phyloP scores from a whole-genome alignment of 2,329 filamentous ascomycete species.

The Celoporthe dispersa region DNA sequence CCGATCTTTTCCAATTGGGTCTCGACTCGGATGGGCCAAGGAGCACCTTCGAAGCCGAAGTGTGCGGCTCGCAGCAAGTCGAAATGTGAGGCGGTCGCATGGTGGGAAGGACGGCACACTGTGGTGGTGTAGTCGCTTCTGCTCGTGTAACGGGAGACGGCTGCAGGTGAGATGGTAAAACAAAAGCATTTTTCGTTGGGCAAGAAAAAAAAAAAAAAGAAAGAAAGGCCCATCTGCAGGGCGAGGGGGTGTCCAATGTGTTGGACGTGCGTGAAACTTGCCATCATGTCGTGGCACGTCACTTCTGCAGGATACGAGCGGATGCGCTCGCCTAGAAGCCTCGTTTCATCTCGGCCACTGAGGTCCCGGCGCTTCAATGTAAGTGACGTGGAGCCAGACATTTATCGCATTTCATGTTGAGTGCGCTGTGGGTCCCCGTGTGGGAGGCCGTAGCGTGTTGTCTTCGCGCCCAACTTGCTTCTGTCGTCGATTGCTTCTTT shows the following conservation, averaged over 20 bases:
- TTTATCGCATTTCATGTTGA: background rate
- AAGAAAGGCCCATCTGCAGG: constrained; percentile 4
- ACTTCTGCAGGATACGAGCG: background rate
- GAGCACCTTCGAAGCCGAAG: constrained; percentile 9
- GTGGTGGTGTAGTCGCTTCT: background rate
- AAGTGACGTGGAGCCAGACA: background rate
- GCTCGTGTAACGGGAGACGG: background rate
- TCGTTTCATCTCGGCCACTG: background rate
- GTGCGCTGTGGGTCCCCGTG: background rate
- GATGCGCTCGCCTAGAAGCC: background rate
- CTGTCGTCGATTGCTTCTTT: constrained; percentile 7
- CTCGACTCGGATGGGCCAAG: background rate
- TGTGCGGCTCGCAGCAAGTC: background rate
- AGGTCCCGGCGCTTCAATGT: background rate
- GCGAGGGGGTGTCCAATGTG: background rate
- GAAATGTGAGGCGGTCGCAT: background rate
- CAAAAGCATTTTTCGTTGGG: constrained; percentile 9
- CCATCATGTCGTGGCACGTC: background rate
- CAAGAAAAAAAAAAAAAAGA: background rate
- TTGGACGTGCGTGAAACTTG: background rate
- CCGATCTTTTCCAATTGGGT: constrained; percentile 15
- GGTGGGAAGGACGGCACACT: constrained; percentile 1
- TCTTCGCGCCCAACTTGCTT: background rate
- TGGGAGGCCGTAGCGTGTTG: background rate
- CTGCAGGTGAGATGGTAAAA: constrained; percentile 13